Conservation (phyloP, 2,329 filamentous ascomycete species). For the Diaporthe vaccinii region DNA sequence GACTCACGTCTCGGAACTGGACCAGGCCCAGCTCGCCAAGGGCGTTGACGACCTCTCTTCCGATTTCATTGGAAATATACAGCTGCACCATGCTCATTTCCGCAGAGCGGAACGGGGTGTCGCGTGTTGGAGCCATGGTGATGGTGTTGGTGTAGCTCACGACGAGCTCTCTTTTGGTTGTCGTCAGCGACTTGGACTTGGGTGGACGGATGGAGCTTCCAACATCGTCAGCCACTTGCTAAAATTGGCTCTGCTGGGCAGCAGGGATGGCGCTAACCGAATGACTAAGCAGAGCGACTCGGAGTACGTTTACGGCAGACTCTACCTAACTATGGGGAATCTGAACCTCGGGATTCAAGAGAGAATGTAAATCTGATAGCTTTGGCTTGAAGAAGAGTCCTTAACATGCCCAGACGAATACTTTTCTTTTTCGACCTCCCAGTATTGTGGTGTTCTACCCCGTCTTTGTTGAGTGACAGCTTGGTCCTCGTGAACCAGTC, state of each 20-base stretch:
- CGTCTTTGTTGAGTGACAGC: neutral
- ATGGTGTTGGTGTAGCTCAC: constrained; percentile 42
- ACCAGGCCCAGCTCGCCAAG: constrained; percentile 96
- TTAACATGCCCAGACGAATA: neutral
- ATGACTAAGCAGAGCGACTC: neutral
- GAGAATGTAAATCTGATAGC: neutral
- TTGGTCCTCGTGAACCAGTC: neutral
- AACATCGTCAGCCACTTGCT: constrained; percentile 32
- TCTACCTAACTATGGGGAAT: neutral
- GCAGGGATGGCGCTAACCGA: neutral
- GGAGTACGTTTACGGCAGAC: neutral
- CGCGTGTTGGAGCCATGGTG: constrained; percentile 76
- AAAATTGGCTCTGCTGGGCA: constrained; percentile 20
- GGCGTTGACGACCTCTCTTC: constrained; percentile 95
- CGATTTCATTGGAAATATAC: constrained; percentile 99
- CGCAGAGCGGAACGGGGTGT: constrained; percentile 99
- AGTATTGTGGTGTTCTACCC: too few relatives aligned
- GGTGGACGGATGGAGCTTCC: constrained; percentile 29
- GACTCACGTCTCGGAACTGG: constrained; percentile 93
- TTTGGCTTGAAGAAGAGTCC: neutral
- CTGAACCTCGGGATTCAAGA: neutral
- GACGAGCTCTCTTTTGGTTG: constrained; percentile 35
- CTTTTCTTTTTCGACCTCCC: neutral
- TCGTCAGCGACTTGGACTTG: constrained; percentile 37
- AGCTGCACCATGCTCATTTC: constrained; percentile 99